Base-by-base conservation (phyloP, 129 eudicot species). In the Ambrosia trifida region DNA sequence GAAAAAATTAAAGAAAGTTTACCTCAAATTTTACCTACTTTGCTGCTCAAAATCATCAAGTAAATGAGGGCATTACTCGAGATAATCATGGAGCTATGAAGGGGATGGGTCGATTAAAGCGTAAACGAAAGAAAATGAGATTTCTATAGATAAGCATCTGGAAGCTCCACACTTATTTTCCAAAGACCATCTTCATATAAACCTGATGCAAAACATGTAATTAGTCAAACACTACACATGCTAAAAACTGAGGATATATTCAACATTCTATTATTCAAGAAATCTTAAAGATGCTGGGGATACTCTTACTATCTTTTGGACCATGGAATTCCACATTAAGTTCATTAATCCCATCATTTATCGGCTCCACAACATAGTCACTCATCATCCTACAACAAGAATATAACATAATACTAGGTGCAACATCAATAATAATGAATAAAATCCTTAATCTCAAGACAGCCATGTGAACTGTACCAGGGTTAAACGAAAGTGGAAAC, bases 301-400 rank as follows among this genome's bases (percentile, higher is more conserved):
- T 40, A 46, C n/a, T 72, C 76, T 84, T 93, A 93, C 98, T 93
- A 75, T 89, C 96, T 89, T 93, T 93, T 50, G 96, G 98, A 56
- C 98, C 98, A 75, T 93, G 89, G 74, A 93, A 93, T 45, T 85
- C 82, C 84, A 93, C 98, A 84, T 93, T 87, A 81, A 93, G 87
- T 78, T 93, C 95, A 50, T 74, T 85, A 72, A 93, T 66, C 33
- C 92, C 90, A 69, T 93, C 98, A 72, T 93, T 89, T 69, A 93
- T 83, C 11, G 96, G 77, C 81, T 93, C 98, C 81, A 93, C 98
- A 19, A 65, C 57, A 80, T 86, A 89, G 79, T 93, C 96, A 72
- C 98, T 93, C 98, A 93, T 93, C 98, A 93, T 93, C 85, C 98
- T 93, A 63, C 75, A 84, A 73, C 44, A 78, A 4, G 20, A 83